Percentiles rank a stretch among this genome's conserved stretches.
phyloP scores from a whole-genome alignment of 2,329 filamentous ascomycete genomes.

The Ceratocystis huliohia region DNA sequence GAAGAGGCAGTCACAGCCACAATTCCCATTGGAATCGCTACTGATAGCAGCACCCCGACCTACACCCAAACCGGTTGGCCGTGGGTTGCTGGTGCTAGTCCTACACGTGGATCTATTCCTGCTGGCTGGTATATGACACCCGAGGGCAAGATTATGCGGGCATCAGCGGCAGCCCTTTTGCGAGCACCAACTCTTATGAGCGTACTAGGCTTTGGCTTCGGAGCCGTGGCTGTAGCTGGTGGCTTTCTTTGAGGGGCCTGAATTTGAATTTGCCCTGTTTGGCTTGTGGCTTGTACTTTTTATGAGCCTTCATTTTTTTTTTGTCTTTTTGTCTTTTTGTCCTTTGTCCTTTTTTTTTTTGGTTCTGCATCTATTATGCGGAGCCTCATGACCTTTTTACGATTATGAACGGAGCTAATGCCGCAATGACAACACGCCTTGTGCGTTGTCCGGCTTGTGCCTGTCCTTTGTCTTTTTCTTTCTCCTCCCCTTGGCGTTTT shows the following conservation, averaged over 20 bases:
- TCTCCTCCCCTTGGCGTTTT: not conserved
- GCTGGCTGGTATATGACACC: slow-evolving; percentile 69
- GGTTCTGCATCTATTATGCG: not conserved
- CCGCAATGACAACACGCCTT: not conserved
- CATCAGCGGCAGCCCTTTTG: slow-evolving; percentile 39
- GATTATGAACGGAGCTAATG: not conserved
- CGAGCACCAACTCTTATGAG: slow-evolving; percentile 23
- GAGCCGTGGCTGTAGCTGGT: not conserved
- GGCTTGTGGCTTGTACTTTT: too few relatives aligned
- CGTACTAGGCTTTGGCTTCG: slow-evolving; percentile 22
- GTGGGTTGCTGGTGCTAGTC: slow-evolving; percentile 48
- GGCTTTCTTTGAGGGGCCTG: not conserved
- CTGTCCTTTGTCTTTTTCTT: slow-evolving; percentile 3
- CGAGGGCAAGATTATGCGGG: slow-evolving; percentile 66
- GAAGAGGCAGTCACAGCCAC: slow-evolving; percentile 54
- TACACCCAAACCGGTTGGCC: slow-evolving; percentile 52
- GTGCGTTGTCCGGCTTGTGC: not conserved
- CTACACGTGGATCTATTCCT: slow-evolving; percentile 49
- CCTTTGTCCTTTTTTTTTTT: not conserved
- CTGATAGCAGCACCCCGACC: slow-evolving; percentile 40
- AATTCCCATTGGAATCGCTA: slow-evolving; percentile 56
- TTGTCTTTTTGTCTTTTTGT: not conserved
- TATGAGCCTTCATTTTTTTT: too few relatives aligned
- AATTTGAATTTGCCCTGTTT: too few relatives aligned
- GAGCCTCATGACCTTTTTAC: not conserved